Percentiles rank a stretch among this genome's conserved stretches.
Conservation (phyloP, 1,284 basidiomycete species). For the Peniophora sp. region DNA sequence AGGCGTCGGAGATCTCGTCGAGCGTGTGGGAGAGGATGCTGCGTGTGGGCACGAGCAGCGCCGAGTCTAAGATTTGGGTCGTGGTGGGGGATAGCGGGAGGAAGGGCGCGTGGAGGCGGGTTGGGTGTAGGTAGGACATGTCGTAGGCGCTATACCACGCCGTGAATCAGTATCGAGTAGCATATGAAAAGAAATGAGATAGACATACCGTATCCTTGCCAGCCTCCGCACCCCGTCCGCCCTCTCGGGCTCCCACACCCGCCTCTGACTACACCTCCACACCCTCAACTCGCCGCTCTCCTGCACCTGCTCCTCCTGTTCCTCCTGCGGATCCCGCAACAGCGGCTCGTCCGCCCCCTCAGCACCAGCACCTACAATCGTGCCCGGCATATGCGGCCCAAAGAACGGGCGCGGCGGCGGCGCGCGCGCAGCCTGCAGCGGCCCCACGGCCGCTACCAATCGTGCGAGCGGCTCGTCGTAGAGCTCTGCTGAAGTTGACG, state of each 20-base stretch:
- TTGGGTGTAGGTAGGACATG: constrained; percentile 33
- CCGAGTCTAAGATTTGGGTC: not conserved
- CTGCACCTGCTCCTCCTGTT: not conserved
- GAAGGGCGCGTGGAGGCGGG: constrained; percentile 41
- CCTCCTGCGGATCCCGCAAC: not conserved
- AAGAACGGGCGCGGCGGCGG: not conserved
- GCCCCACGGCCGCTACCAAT: not conserved
- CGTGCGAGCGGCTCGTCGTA: constrained; percentile 8
- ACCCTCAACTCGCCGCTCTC: too few species aligned
- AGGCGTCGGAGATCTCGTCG: constrained; percentile 14
- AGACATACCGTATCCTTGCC: constrained; percentile 24
- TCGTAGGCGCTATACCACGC: constrained; percentile 27
- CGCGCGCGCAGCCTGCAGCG: not conserved
- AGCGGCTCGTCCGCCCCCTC: not conserved
- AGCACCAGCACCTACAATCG: not conserved
- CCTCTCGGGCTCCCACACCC: constrained; percentile 2
- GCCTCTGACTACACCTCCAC: not conserved
- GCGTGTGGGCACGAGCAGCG: constrained; percentile 1
- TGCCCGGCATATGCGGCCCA: not conserved
- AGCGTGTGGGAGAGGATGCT: constrained; percentile 17
- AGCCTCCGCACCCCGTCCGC: constrained; percentile 23
- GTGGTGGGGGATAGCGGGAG: constrained; percentile 14
- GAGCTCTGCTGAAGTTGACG: constrained; percentile 12
- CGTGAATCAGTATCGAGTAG: too few species aligned
- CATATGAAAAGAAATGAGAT: too few species aligned